Percentiles rank a stretch among this genome's conserved stretches.
phyloP scores from a whole-genome alignment of 176 grass and related monocot genomes.

The Guadua angustifolia region DNA sequence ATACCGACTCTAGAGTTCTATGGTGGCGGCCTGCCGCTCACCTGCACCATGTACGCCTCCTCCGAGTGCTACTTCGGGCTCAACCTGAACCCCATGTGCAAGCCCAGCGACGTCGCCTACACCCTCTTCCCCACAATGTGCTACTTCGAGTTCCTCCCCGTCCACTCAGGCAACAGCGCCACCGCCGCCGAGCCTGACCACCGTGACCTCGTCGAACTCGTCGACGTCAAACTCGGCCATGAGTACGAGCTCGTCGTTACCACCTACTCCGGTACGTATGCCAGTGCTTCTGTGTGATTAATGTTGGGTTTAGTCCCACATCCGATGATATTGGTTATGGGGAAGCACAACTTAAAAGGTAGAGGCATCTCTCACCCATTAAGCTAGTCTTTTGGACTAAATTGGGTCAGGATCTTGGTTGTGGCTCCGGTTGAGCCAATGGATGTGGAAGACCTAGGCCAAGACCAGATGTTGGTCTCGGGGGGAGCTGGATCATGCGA shows the following conservation, averaged over 20 bases:
- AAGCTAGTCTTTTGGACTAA: no score
- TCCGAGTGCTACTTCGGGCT: slow-evolving; percentile 95
- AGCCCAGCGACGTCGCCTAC: slow-evolving; percentile 83
- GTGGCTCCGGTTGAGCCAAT: no score
- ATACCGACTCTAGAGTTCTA: slow-evolving; percentile 84
- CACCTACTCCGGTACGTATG: slow-evolving; percentile 55
- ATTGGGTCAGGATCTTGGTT: no score
- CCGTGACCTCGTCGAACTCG: slow-evolving; percentile 58
- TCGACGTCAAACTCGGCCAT: slow-evolving; percentile 59
- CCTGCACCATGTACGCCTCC: slow-evolving; percentile 97
- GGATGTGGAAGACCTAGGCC: no score
- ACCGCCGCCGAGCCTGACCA: slow-evolving; percentile 38
- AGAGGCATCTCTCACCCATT: no score
- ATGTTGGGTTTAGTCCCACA: no score
- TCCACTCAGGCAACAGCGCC: slow-evolving; percentile 12
- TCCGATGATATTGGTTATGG: no score
- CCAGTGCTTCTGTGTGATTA: background rate
- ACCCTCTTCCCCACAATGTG: slow-evolving; percentile 94
- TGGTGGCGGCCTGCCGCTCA: slow-evolving; percentile 68
- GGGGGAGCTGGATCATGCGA: no score
- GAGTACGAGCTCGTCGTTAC: slow-evolving; percentile 80
- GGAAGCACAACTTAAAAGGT: no score
- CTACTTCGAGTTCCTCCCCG: slow-evolving; percentile 95
- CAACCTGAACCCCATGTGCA: slow-evolving; percentile 88
- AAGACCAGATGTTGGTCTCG: no score